A percentile compares a stretch with the other conserved stretches of the same genome.
Conservation (phyloP, 805 yeast species). For the Wickerhamiella allomyrinae region DNA sequence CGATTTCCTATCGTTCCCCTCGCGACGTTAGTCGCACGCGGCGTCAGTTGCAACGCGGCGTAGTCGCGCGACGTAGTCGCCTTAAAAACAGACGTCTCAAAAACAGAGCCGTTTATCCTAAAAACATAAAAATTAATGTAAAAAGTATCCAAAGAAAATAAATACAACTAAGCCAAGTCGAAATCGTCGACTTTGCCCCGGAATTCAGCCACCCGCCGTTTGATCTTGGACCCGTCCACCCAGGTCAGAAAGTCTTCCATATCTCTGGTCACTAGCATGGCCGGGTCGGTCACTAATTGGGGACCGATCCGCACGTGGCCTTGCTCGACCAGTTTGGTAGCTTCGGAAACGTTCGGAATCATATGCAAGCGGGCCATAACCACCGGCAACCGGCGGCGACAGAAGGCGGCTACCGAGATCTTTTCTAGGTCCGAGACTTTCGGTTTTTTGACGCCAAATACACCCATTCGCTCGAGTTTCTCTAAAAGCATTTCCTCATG, state of each 20-base stretch:
- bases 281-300: conserved; percentile 87
- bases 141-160: conserved; percentile 1
- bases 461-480: conserved; percentile 78
- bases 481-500: conserved; percentile 83
- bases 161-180: conserved; percentile 26
- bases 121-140: too few species aligned
- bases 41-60: too few species aligned
- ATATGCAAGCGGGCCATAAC: conserved; percentile 87
- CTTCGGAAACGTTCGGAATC: conserved; percentile 82
- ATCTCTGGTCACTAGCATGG: conserved; percentile 79
- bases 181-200: conserved; percentile 55
- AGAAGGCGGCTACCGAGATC: conserved; percentile 80
- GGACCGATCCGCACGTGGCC: conserved; percentile 98
- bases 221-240: conserved; percentile 94
- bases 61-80: too few species aligned
- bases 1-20: background rate
- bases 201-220: conserved; percentile 73
- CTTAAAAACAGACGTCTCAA: too few species aligned
- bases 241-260: conserved; percentile 96
- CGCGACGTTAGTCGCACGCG: too few species aligned
- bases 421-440: conserved; percentile 88
- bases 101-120: too few species aligned
- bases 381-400: conserved; percentile 85
- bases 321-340: conserved; percentile 83
- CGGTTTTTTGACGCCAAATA: conserved; percentile 61